Base-by-base conservation (phyloP, 257 asterid genomes). In the Striga asiatica region DNA sequence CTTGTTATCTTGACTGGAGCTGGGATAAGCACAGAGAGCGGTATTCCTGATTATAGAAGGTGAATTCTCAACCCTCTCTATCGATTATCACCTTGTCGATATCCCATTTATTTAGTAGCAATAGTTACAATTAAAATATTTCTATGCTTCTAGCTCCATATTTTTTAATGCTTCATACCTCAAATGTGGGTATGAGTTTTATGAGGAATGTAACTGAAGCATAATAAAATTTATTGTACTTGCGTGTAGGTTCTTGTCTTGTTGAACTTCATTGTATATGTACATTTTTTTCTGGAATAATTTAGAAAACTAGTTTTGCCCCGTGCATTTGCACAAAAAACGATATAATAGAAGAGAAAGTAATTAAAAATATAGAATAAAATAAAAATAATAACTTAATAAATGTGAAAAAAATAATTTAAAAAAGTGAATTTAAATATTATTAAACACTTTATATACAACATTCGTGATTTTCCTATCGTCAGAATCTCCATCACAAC, bases 1-100 rank as follows among this genome's bases (percentile, higher is more conserved):
- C 83, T 89, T 73, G 85, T 86, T 68, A 72, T 89, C 62, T 71
- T 89, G 78, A 81, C 96, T 34, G 96, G 98, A 66, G 98, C 96
- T 46, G 98, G 96, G 52, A 86, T 89, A 54, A 89, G 98, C 80
- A 89, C 98, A 39, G 96, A 89, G 76, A 82, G 96, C 42, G 98
- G 98, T 45, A 89, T 89, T 78, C 98, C 98, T 60, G 96, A 89
- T 68, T 89, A 89, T 71, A 76, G 96, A 70, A 89, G 98, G 98
- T 89, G 57, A 45, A 23, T 29, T 61, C 54, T 55, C 45, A 25
- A 38, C 47, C 43, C 48, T 38, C n/a, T 48, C 11, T 52, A 17
- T 13, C 46, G 47, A 18, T 42, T 24, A 16, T 55, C 21, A 7
- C 34, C 39, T 13, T 41, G 35, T 42, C 34, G 39, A 49, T 50